These are phyloP conservation scores for Paramecium pentaurelia DNA, from an alignment of 73 alveolate genomes.

Conservation along the genomic window DNA sequence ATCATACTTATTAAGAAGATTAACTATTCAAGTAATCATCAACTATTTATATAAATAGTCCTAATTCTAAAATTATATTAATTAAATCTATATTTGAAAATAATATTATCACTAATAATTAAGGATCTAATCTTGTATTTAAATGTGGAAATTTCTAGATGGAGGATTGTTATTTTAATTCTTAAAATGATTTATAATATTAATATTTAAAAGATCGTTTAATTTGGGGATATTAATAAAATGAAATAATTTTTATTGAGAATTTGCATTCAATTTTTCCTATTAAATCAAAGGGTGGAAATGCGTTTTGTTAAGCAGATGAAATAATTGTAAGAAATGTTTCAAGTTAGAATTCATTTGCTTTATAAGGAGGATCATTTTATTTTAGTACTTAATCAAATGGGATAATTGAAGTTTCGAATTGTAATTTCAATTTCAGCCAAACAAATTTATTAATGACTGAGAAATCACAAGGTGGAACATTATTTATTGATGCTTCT, in stretches of 20 bases:
- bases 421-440: not conserved
- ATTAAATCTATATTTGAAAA: not conserved
- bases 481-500: not conserved
- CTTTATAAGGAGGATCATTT: not conserved
- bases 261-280: not conserved
- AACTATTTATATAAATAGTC: not conserved
- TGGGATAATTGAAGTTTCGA: not conserved
- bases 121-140: not conserved
- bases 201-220: not conserved
- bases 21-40: not conserved
- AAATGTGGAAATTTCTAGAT: not conserved
- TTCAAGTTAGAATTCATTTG: not conserved
- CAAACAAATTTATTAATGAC: not conserved
- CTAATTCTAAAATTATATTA: not conserved
- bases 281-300: not conserved
- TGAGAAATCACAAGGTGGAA: not conserved
- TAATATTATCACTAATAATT: not conserved
- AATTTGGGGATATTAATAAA: not conserved
- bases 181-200: not conserved
- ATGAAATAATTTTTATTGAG: not conserved
- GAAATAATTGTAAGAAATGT: not conserved
- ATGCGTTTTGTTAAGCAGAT: not conserved
- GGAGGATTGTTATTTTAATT: not conserved
- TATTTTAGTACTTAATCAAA: not conserved
- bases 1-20: not conserved